Percentiles rank a stretch among this genome's conserved stretches.
These are phyloP conservation scores for Raffaelea arxii DNA, from an alignment of 2,329 filamentous ascomycete species.

Conservation along the genomic window DNA sequence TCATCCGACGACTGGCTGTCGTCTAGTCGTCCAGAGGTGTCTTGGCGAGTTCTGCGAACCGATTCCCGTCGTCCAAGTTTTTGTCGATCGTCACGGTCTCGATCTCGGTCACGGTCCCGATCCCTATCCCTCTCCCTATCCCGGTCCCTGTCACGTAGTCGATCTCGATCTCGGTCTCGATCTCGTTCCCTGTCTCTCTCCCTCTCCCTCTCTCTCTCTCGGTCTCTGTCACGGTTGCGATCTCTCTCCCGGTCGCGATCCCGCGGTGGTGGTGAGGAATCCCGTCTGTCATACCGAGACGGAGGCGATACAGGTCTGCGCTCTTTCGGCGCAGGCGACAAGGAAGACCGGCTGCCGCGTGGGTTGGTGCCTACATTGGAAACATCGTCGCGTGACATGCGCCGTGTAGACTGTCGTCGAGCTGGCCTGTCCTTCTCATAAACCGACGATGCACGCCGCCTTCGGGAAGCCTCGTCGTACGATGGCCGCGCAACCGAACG, in stretches of 20 bases:
- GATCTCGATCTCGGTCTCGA: slow-evolving; percentile 7
- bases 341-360: slow-evolving; percentile 8
- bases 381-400: slow-evolving; percentile 9
- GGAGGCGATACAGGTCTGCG: slow-evolving; percentile 15
- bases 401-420: slow-evolving; percentile 8
- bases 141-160: slow-evolving; percentile 15
- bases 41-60: slow-evolving; percentile 14
- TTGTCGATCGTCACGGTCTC: slow-evolving; percentile 6
- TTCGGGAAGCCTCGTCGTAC: slow-evolving; percentile 10
- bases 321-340: slow-evolving; percentile 15
- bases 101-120: slow-evolving; percentile 3
- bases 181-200: background rate
- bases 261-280: background rate
- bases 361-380: background rate
- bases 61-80: slow-evolving; percentile 18
- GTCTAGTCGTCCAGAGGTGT: slow-evolving; percentile 17
- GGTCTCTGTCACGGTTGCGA: background rate
- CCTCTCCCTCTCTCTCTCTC: background rate
- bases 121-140: slow-evolving; percentile 1
- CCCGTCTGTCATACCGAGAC: background rate
- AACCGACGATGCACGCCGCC: slow-evolving; percentile 24
- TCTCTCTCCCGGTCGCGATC: background rate
- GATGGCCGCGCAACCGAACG: background rate
- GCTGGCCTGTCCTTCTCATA: slow-evolving; percentile 12
- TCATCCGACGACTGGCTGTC: slow-evolving; percentile 31